These are phyloP conservation scores for Cladosporium halotolerans DNA, from an alignment of 2,329 filamentous ascomycete genomes.

Conservation along the genomic window DNA sequence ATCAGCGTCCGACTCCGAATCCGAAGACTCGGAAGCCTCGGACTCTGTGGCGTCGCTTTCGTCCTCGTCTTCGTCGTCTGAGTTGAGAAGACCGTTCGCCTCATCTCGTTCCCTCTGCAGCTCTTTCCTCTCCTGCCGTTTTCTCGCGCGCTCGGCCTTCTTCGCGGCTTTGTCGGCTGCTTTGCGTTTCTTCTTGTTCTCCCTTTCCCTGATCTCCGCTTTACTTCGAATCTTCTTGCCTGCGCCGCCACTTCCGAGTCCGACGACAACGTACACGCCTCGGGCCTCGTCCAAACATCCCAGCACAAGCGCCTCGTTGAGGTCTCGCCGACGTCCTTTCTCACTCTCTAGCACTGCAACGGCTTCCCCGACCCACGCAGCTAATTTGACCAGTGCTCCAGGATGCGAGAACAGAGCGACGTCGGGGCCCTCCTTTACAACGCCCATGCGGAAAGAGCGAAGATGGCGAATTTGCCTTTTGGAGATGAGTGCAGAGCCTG, in stretches of 20 bases:
- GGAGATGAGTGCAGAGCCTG: slow-evolving; percentile 81
- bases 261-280: slow-evolving; percentile 86
- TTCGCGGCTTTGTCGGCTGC: slow-evolving; percentile 44
- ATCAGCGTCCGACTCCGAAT: slow-evolving; percentile 21
- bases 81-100: slow-evolving; percentile 44
- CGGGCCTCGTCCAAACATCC: slow-evolving; percentile 82
- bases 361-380: slow-evolving; percentile 89
- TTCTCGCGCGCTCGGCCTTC: slow-evolving; percentile 51
- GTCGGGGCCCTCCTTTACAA: slow-evolving; percentile 92
- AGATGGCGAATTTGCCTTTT: slow-evolving; percentile 93
- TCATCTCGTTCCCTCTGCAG: slow-evolving; percentile 56
- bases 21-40: slow-evolving; percentile 40
- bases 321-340: slow-evolving; percentile 56
- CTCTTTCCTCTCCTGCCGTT: slow-evolving; percentile 50
- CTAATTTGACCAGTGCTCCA: slow-evolving; percentile 85
- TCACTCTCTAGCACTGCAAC: slow-evolving; percentile 84
- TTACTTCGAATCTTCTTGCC: slow-evolving; percentile 46
- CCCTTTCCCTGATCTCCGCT: slow-evolving; percentile 47
- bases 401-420: slow-evolving; percentile 88
- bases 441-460: slow-evolving; percentile 86
- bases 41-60: slow-evolving; percentile 43
- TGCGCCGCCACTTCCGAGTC: slow-evolving; percentile 73
- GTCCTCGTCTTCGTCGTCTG: slow-evolving; percentile 47
- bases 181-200: slow-evolving; percentile 55
- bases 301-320: slow-evolving; percentile 74